Base-by-base conservation (phyloP, 495 filamentous ascomycete genomes). In the Cercophora scortea region DNA sequence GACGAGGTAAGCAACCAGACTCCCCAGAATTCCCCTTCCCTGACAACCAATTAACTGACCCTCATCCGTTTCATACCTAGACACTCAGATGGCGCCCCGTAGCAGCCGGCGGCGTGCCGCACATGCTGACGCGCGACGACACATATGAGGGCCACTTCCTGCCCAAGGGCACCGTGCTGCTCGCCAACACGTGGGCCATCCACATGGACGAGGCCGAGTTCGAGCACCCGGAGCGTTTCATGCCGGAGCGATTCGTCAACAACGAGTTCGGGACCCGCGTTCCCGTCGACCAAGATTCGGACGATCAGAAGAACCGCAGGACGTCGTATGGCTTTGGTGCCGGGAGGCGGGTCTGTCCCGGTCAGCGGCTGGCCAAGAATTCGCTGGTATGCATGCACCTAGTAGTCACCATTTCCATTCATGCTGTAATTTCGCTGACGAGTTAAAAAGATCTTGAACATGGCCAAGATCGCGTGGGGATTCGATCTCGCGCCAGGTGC, bases 181-280 rank as follows among this genome's bases (percentile, higher is more conserved):
- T 71, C 0, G 16, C 57, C 19, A 71, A 71, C 32, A 57, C 59
- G 15, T 71, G 66, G 53, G 16, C 45, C 16, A 50, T 83, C 53
- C 75, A 80, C 53, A 62, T 76, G 48, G 78, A 82, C 58, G 70
- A 75, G 46, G 67, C 72, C n/a, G 75, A 79, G 50, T 83, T 79
- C 49, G 69, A 70, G 16, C 65, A 77, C 19, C 76, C 76, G 18
- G 68, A 79, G 48, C 51, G 64, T 50, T 78, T 79, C 55, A 51
- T 61, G n/a, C 72, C 72, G 3, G 72, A 75, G 50, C 61, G 69
- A 8, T 71, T 70, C 40, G 32, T 67, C 8, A 55, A 60, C 19
- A 44, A 61, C 41, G 62, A 66, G 36, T n/a, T 15, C 17, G 16
- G 42, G 66, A 63, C 18, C 42, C 16, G 42, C 9, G 42, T 9